Conservation (phyloP, 371 early-diverging fungal species). For the Aphelidium insulamus region DNA sequence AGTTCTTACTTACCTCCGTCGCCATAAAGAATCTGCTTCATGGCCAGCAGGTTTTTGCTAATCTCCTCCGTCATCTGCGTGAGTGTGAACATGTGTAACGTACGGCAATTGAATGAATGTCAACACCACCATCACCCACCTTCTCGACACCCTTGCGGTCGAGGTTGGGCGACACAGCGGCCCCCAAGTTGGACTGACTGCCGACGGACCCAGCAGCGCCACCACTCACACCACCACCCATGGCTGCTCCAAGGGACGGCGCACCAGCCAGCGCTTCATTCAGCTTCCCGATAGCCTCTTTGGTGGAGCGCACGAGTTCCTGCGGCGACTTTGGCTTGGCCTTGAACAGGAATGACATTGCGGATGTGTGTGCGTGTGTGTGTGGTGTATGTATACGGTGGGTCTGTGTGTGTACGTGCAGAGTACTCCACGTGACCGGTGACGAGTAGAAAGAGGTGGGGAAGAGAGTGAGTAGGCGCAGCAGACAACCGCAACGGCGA, state of each 20-base stretch:
- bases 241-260: too few relatives aligned
- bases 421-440: too few relatives aligned
- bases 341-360: constrained; percentile 77
- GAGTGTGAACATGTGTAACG: constrained; percentile 1
- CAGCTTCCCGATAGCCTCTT: constrained; percentile 50
- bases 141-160: background rate
- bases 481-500: too few relatives aligned
- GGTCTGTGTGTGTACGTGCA: too few relatives aligned
- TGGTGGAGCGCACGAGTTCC: constrained; percentile 62
- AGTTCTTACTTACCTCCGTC: constrained; percentile 39
- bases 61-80: constrained; percentile 80
- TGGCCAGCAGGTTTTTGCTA: constrained; percentile 64
- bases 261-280: too few relatives aligned
- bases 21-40: constrained; percentile 81
- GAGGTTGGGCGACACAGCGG: background rate
- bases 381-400: too few relatives aligned
- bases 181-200: constrained; percentile 1
- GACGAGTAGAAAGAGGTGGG: too few relatives aligned
- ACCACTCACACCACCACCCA: background rate
- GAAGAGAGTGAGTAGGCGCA: too few relatives aligned
- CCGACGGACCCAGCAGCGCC: background rate
- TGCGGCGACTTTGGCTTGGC: constrained; percentile 60
- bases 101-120: background rate
- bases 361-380: too few relatives aligned
- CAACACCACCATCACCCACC: background rate